phyloP scores from a whole-genome alignment of 345 rosid genomes.

The Acer yangbiense region DNA sequence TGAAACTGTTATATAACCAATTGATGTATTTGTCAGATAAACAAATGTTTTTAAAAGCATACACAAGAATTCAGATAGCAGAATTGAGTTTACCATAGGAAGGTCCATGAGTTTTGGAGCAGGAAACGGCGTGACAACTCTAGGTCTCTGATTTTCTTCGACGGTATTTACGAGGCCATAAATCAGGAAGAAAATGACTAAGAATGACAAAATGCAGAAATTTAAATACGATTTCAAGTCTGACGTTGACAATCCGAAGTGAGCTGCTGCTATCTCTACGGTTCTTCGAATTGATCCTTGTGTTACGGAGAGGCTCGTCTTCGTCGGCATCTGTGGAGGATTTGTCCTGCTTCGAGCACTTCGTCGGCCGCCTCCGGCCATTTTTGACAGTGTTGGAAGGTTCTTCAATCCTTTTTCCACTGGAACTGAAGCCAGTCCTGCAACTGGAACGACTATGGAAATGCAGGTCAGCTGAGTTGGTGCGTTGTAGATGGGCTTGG shows the following conservation, averaged over 20 bases:
- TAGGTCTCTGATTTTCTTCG: constrained; percentile 45
- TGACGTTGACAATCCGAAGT: constrained; percentile 36
- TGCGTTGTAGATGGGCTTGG: background rate
- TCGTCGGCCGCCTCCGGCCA: constrained; percentile 64
- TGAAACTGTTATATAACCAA: constrained; percentile 57
- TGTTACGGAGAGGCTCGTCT: constrained; percentile 25
- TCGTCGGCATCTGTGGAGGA: constrained; percentile 36
- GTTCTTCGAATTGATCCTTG: constrained; percentile 27
- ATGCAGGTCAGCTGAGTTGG: background rate
- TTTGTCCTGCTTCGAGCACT: constrained; percentile 60
- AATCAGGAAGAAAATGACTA: constrained; percentile 37
- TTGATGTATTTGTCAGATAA: background rate
- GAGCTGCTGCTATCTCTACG: constrained; percentile 30
- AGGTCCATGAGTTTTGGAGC: constrained; percentile 76
- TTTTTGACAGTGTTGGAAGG: constrained; percentile 24
- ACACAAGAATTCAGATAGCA: background rate
- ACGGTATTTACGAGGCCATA: constrained; percentile 35
- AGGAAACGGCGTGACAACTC: constrained; percentile 86
- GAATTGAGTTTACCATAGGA: constrained; percentile 45
- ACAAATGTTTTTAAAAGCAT: background rate
- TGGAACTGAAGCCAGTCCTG: too few species aligned
- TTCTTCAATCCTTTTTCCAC: background rate
- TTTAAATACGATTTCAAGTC: constrained; percentile 49
- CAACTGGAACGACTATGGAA: background rate
- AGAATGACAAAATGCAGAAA: constrained; percentile 32